These are phyloP conservation scores for Sistotremastrum niveocremeum DNA, from an alignment of 768 basidiomycete species.

Conservation along the genomic window DNA sequence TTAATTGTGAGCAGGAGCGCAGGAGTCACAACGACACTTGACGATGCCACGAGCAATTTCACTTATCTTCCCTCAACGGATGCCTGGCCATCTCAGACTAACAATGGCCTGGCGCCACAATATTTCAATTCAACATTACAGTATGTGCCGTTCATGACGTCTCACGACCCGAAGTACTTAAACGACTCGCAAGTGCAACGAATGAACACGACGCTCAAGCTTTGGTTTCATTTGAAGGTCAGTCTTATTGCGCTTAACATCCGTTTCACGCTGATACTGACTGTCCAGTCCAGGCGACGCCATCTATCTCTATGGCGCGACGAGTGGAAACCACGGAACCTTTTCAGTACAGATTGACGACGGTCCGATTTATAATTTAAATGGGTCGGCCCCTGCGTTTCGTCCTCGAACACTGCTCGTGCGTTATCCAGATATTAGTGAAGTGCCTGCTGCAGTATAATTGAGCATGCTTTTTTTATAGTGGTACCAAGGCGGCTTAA, in stretches of 20 bases:
- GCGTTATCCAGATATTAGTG: constrained; percentile 1
- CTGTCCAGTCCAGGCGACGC: constrained; percentile 17
- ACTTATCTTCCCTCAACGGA: constrained; percentile 23
- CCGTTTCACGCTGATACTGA: too few relatives aligned
- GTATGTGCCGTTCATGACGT: constrained; percentile 17
- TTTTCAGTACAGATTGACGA: constrained; percentile 33
- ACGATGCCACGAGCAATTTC: constrained; percentile 28
- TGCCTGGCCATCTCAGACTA: constrained; percentile 19
- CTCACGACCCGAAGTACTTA: constrained; percentile 1
- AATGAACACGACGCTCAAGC: constrained; percentile 25
- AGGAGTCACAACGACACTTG: constrained; percentile 20
- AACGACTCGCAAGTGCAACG: constrained; percentile 23
- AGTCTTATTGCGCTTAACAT: too few relatives aligned
- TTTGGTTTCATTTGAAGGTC: constrained; percentile 30
- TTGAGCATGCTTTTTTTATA: constrained; percentile 10
- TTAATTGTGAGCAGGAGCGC: constrained; percentile 9
- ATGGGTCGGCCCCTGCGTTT: constrained; percentile 9
- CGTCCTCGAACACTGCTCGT: constrained; percentile 14
- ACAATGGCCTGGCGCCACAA: constrained; percentile 12
- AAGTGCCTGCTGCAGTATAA: not conserved
- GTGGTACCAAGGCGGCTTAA: constrained; percentile 31
- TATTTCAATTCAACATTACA: constrained; percentile 30
- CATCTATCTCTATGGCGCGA: constrained; percentile 40
- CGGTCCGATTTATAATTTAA: constrained; percentile 16
- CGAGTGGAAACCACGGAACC: constrained; percentile 37